Evolutionary conservation across 2,329 filamentous ascomycete species (phyloP), one percentile per base, ranked within the genome.

Genomic region (Ceratocystis diversiconidia): DNA sequence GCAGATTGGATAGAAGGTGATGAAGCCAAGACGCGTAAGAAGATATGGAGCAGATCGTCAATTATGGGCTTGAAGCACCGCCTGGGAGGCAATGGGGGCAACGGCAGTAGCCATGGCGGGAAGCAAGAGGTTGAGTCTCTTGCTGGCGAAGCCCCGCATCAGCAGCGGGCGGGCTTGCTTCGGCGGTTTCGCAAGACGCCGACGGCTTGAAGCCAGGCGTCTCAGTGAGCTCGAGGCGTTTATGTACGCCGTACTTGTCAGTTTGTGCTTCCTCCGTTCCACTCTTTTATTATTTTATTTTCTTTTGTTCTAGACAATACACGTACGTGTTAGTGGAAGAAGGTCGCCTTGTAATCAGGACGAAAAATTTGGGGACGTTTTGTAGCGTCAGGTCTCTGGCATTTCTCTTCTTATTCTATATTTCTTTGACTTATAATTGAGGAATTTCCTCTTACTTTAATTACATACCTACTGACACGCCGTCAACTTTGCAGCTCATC

Each of bases 1-100:
- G 78, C 80, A 65, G 82, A 85, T 71, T 85, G 83, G 83, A 80
- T 80, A 36, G 82, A 85, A 71, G 79, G 77, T 69, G 82, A 84
- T 68, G 80, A 84, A 72, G 62, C 70, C 17, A 61, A 68, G 55
- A 8, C 25, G 25, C 15, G 12, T 67, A 68, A 69, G 68, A 69
- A 69, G 69, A 28, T 43, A 8, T 50, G 50, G 28, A 17, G 44
- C 28, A 30, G 52, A 30, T 19, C 61, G 46, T 82, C 80, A 0
- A 76, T 77, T 59, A 81, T 80, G 78, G 76, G 66, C 52, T 5
- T 65, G 0, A 57, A 36, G 61, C 15, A n/a, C 5, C 19, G 62
- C 7, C 17, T 71, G 63, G n/a, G 55, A 17, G 19, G 46, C 46
- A 19, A 41, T 12, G 36, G 36, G 36, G 4, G 46, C 46, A 74